Evolutionary conservation across 352 stramenopile species (phyloP).

Genomic region (Thraustochytrium striatum): DNA sequence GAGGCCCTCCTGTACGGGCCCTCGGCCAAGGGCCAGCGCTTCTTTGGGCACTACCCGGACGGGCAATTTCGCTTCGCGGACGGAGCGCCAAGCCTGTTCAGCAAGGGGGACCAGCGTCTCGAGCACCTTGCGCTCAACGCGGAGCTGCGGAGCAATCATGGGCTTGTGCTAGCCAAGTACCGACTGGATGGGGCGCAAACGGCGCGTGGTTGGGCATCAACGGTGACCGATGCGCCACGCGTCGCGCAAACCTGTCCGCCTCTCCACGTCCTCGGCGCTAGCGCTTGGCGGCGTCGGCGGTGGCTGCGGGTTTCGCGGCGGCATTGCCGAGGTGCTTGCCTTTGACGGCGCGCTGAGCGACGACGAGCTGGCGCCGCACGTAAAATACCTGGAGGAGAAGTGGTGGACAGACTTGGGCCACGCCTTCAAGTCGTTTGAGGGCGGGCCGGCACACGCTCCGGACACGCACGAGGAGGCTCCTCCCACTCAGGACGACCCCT

Average conservation of each 20-base stretch:
- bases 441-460: no score
- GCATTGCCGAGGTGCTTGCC: constrained; percentile 23
- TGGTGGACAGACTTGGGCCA: constrained; percentile 14
- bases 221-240: not conserved
- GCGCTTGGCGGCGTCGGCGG: constrained; percentile 21
- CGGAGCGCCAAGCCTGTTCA: constrained; percentile 28
- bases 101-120: not conserved
- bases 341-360: not conserved
- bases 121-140: not conserved
- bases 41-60: constrained; percentile 38
- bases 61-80: constrained; percentile 31
- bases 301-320: constrained; percentile 21
- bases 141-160: not conserved
- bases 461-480: no score
- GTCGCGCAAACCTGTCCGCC: not conserved
- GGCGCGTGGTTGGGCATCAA: constrained; percentile 18
- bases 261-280: constrained; percentile 10
- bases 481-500: no score
- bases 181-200: not conserved
- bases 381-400: constrained; percentile 12
- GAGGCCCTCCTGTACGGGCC: constrained; percentile 14
- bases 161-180: constrained; percentile 25
- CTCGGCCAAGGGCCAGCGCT: constrained; percentile 1
- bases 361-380: not conserved
- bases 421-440: not conserved